Evolutionary conservation across 2,329 filamentous ascomycete genomes (phyloP).

Genomic region (Amauroascus niger): DNA sequence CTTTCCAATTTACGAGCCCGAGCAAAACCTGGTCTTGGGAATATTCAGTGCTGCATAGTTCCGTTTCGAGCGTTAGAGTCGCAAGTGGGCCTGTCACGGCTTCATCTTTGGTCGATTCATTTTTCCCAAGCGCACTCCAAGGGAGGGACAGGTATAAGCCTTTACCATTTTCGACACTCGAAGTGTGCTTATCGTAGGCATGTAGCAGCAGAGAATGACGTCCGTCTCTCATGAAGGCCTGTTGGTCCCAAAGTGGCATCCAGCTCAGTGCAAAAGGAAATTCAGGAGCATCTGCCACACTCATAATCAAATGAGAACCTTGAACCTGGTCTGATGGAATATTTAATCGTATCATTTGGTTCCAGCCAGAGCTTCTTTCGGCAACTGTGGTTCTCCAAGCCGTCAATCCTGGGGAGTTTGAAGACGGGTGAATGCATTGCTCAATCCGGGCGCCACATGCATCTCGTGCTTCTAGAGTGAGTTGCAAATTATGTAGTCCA

Average conservation of each 20-base stretch:
- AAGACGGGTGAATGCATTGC: constrained; percentile 76
- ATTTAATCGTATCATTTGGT: constrained; percentile 72
- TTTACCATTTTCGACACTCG: constrained; percentile 58
- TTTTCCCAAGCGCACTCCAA: constrained; percentile 61
- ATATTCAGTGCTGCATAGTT: constrained; percentile 86
- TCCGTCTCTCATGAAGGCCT: constrained; percentile 82
- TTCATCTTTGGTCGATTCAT: constrained; percentile 61
- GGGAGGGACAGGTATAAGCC: constrained; percentile 80
- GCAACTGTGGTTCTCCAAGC: constrained; percentile 80
- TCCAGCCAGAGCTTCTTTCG: constrained; percentile 73
- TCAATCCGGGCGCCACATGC: constrained; percentile 72
- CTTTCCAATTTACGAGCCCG: constrained; percentile 77
- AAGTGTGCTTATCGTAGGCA: constrained; percentile 83
- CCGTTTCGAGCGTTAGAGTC: constrained; percentile 68
- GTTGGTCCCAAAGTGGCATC: constrained; percentile 86
- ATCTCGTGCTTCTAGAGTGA: constrained; percentile 80
- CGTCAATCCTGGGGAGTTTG: constrained; percentile 66
- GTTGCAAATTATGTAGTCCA: constrained; percentile 65
- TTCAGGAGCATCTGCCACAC: constrained; percentile 73
- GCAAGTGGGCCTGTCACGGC: constrained; percentile 68
- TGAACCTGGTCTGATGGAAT: constrained; percentile 71
- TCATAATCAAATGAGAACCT: constrained; percentile 78
- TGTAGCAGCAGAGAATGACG: constrained; percentile 73
- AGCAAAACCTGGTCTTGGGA: constrained; percentile 84
- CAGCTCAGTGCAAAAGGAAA: constrained; percentile 86